Percentiles rank a stretch among this genome's conserved stretches.
Conservation (phyloP, 805 yeast species). For the Myxozyma monticola region DNA sequence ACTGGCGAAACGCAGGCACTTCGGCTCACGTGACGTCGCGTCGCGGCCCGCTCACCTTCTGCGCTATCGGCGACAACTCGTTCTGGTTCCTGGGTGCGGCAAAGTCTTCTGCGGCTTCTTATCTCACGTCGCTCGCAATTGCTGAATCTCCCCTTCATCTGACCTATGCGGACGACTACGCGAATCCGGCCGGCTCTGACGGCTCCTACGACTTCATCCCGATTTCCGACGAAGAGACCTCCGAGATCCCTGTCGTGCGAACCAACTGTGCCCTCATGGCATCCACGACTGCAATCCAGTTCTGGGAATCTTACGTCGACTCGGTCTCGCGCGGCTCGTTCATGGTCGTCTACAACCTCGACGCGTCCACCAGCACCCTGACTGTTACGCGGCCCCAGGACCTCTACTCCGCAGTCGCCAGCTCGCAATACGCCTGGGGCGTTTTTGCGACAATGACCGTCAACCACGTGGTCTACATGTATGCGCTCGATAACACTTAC, state of each 20-base stretch:
- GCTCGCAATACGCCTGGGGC: constrained; percentile 3
- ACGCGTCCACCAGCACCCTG: not conserved
- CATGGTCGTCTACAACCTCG: constrained; percentile 4
- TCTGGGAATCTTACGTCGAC: constrained; percentile 13
- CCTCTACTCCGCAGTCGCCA: not conserved
- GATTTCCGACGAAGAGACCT: constrained; percentile 4
- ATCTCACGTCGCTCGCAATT: not conserved
- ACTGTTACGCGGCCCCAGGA: constrained; percentile 11
- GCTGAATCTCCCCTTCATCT: constrained; percentile 5
- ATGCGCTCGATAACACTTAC: constrained; percentile 3
- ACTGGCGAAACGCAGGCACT: not conserved
- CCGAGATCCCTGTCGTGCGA: constrained; percentile 2
- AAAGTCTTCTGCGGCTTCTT: not conserved
- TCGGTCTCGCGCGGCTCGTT: constrained; percentile 4
- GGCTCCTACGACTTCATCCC: constrained; percentile 1
- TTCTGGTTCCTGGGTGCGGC: constrained; percentile 15
- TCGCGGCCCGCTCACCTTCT: constrained; percentile 6
- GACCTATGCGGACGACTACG: not conserved
- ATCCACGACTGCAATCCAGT: constrained; percentile 9
- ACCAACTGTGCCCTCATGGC: constrained; percentile 1
- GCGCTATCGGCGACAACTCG: constrained; percentile 11
- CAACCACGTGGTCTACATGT: constrained; percentile 5
- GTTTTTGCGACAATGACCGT: constrained; percentile 8
- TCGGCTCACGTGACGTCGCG: not conserved
- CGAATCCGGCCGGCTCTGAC: not conserved